Conservation (phyloP, 179 eudicot genomes). For the Silene coronaria region DNA sequence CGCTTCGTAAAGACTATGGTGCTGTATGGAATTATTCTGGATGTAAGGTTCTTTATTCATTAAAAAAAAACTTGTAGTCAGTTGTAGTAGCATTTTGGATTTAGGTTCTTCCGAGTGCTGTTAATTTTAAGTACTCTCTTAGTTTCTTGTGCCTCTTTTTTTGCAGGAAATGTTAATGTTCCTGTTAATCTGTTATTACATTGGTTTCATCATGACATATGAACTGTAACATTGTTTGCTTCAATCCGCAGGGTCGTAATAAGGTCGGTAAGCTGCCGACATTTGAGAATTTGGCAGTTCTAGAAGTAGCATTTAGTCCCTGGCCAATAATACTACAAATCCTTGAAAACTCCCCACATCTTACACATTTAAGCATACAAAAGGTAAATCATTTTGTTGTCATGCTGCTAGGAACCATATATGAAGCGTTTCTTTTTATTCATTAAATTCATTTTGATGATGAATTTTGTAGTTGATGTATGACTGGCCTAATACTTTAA, state of each 20-base stretch:
- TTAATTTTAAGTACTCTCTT: too few species aligned
- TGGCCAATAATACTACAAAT: constrained; percentile 13
- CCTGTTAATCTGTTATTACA: too few species aligned
- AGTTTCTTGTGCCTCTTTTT: too few species aligned
- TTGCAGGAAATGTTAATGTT: too few species aligned
- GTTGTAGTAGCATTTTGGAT: too few species aligned
- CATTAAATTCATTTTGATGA: neutral
- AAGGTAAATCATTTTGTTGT: too few species aligned
- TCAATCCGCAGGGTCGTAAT: neutral
- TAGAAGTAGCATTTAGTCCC: constrained; percentile 9
- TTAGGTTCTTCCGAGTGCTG: too few species aligned
- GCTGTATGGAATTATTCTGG: constrained; percentile 1
- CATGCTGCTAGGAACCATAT: too few species aligned
- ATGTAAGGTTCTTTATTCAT: too few species aligned
- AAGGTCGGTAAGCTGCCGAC: neutral
- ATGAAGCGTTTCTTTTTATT: too few species aligned
- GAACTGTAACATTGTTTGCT: neutral
- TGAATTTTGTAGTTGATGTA: neutral
- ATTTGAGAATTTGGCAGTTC: constrained; percentile 13
- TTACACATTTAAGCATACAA: constrained; percentile 12
- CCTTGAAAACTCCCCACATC: constrained; percentile 15
- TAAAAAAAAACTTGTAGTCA: too few species aligned
- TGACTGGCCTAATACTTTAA: constrained; percentile 5
- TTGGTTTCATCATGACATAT: too few species aligned
- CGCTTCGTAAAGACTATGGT: neutral